Conservation (phyloP, 768 basidiomycete genomes). For the Asterophora lycoperdoides region DNA sequence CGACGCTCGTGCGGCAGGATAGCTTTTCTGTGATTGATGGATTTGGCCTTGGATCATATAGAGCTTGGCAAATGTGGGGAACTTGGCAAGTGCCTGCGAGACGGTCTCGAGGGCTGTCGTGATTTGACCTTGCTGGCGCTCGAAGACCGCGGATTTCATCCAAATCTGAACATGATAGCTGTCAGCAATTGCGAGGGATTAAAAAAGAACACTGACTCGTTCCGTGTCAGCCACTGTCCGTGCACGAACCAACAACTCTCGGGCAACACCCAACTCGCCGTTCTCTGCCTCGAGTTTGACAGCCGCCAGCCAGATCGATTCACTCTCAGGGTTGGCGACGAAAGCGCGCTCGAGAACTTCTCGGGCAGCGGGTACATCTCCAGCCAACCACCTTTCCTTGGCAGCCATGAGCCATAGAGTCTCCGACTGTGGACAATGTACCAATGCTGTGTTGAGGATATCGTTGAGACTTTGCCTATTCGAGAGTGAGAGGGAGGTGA, state of each 20-base stretch:
- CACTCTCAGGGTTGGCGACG: conserved; percentile 92
- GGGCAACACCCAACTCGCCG: conserved; percentile 80
- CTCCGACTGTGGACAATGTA: conserved; percentile 92
- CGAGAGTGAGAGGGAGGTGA: neutral
- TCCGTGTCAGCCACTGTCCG: conserved; percentile 90
- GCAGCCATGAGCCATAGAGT: conserved; percentile 97
- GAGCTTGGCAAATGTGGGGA: conserved; percentile 85
- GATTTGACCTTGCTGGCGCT: conserved; percentile 80
- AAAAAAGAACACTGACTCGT: conserved; percentile 49
- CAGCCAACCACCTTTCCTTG: conserved; percentile 92
- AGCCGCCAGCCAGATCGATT: conserved; percentile 96
- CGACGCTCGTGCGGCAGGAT: conserved; percentile 67
- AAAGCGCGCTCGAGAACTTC: conserved; percentile 87
- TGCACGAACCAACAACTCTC: conserved; percentile 83
- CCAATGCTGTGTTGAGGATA: conserved; percentile 77
- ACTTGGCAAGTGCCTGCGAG: conserved; percentile 71
- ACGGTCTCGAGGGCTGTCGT: conserved; percentile 73
- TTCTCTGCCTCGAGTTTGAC: conserved; percentile 97
- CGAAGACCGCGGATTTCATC: conserved; percentile 98
- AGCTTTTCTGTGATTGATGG: conserved; percentile 56
- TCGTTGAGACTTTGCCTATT: conserved; percentile 74
- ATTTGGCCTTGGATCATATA: conserved; percentile 99
- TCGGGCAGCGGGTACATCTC: conserved; percentile 88
- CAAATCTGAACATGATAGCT: conserved; percentile 62
- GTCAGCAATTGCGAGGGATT: conserved; percentile 5